These are phyloP conservation scores for Xylaria palmicola DNA, from an alignment of 495 filamentous ascomycete species.

Conservation along the genomic window DNA sequence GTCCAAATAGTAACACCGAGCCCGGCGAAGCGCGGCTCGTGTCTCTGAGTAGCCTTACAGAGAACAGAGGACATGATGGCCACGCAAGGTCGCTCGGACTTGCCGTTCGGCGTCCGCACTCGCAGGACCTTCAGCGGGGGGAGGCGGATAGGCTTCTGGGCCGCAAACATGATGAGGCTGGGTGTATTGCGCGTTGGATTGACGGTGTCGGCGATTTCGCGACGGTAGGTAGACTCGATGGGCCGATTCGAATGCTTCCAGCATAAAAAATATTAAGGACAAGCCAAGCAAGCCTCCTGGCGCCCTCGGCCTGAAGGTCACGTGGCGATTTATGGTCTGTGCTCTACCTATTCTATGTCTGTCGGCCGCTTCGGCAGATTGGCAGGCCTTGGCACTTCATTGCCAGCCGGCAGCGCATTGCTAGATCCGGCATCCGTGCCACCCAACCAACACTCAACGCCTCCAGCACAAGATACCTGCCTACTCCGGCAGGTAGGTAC, in stretches of 20 bases:
- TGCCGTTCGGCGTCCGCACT: slow-evolving; percentile 75
- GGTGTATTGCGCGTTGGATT: neutral
- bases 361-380: too few relatives aligned
- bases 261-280: neutral
- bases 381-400: neutral
- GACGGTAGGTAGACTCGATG: neutral
- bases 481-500: too few relatives aligned
- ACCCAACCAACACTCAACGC: neutral
- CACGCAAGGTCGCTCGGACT: slow-evolving; percentile 75
- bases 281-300: neutral
- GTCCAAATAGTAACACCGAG: neutral
- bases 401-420: neutral
- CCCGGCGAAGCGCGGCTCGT: neutral
- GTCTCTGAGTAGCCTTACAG: slow-evolving; percentile 54
- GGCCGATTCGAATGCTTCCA: neutral
- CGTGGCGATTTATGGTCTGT: neutral
- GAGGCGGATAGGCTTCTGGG: slow-evolving; percentile 66
- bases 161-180: slow-evolving; percentile 24
- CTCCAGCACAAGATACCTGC: neutral
- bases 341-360: too few relatives aligned
- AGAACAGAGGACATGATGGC: slow-evolving; percentile 86
- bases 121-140: slow-evolving; percentile 83
- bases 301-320: neutral
- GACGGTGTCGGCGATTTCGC: slow-evolving; percentile 7
- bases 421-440: neutral